Conservation (phyloP, 352 stramenopile species). For the Phytophthora rubi region DNA sequence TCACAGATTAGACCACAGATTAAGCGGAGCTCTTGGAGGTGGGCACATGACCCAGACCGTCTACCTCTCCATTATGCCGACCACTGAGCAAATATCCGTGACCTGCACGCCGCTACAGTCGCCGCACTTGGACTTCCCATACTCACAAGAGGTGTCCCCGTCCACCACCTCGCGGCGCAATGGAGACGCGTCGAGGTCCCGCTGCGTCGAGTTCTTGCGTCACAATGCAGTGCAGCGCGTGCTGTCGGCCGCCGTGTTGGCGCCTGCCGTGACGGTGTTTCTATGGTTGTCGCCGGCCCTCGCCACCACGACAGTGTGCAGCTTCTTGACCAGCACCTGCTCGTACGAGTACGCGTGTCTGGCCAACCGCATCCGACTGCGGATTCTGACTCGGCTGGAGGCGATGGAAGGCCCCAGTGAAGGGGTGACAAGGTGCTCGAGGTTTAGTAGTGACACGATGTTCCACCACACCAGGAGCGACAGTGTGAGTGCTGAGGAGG, state of each 20-base stretch:
- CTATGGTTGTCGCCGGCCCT: constrained; percentile 69
- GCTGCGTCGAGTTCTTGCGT: constrained; percentile 29
- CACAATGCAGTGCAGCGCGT: constrained; percentile 65
- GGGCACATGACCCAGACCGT: background rate
- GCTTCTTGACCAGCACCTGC: constrained; percentile 59
- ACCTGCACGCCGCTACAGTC: background rate
- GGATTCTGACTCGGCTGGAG: constrained; percentile 44
- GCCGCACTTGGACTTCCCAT: constrained; percentile 14
- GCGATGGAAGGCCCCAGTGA: constrained; percentile 37
- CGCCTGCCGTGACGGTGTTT: constrained; percentile 66
- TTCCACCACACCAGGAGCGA: constrained; percentile 39
- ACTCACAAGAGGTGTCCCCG: constrained; percentile 9
- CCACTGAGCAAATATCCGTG: background rate
- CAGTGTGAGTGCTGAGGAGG: background rate
- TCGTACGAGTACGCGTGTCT: constrained; percentile 79
- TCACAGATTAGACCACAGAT: background rate
- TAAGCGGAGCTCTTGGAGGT: background rate
- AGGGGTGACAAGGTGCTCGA: constrained; percentile 22
- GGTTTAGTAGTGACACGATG: constrained; percentile 38
- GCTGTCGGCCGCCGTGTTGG: constrained; percentile 61
- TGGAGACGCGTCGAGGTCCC: background rate
- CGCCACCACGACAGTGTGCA: constrained; percentile 66
- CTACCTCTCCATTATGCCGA: background rate
- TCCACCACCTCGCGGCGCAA: constrained; percentile 8
- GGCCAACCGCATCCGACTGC: constrained; percentile 64